Evolutionary conservation across 1,284 basidiomycete genomes (phyloP).

Genomic region (Rugosomyces carneus): DNA sequence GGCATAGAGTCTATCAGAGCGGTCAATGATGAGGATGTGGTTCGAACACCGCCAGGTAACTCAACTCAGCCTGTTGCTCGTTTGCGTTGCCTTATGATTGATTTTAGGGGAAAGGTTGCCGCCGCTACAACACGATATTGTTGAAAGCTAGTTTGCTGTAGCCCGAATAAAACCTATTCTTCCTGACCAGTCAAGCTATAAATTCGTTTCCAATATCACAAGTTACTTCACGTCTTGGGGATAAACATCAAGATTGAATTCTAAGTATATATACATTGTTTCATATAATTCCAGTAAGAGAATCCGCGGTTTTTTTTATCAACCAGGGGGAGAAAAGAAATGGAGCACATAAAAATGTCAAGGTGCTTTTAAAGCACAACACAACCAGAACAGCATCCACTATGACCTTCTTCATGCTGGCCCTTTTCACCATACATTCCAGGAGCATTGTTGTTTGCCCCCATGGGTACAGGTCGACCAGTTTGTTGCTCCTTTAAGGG

Average conservation of each 20-base stretch:
- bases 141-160: too few relatives aligned
- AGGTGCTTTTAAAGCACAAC: slow-evolving; percentile 44
- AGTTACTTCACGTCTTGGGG: too few relatives aligned
- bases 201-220: too few relatives aligned
- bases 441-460: slow-evolving; percentile 32
- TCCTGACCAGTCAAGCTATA: too few relatives aligned
- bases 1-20: slow-evolving; percentile 66
- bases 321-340: slow-evolving; percentile 13
- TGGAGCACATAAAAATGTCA: slow-evolving; percentile 18
- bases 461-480: slow-evolving; percentile 48
- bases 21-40: slow-evolving; percentile 36
- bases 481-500: slow-evolving; percentile 51
- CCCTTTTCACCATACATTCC: slow-evolving; percentile 43
- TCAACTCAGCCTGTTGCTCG: not conserved
- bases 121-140: slow-evolving; percentile 6
- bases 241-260: too few relatives aligned
- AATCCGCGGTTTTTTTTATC: slow-evolving; percentile 15
- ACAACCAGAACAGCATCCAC: slow-evolving; percentile 71
- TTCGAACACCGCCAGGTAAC: slow-evolving; percentile 16
- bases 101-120: slow-evolving; percentile 12
- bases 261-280: slow-evolving; percentile 15
- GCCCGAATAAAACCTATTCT: too few relatives aligned
- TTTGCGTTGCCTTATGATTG: not conserved
- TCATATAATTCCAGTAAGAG: slow-evolving; percentile 13
- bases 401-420: slow-evolving; percentile 43